Conservation (phyloP, 768 basidiomycete genomes). For the Nidularia sp. region DNA sequence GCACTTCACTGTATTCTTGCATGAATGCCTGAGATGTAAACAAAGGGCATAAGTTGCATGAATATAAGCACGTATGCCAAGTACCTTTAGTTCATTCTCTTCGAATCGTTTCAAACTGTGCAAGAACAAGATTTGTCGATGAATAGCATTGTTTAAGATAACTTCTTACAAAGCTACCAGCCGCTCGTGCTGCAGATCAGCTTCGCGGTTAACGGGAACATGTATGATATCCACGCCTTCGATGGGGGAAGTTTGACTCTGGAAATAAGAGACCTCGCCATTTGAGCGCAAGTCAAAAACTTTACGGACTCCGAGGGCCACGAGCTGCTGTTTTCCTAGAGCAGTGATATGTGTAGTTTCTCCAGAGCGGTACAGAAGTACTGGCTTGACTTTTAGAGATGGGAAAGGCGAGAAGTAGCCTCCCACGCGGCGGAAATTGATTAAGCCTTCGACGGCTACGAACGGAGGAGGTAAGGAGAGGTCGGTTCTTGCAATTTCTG, state of each 20-base stretch:
- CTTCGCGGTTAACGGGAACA: not conserved
- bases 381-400: slow-evolving; percentile 18
- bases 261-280: slow-evolving; percentile 26
- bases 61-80: too few species aligned
- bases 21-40: not conserved
- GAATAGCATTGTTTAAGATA: too few species aligned
- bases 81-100: slow-evolving; percentile 14
- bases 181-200: not conserved
- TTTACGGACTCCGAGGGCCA: slow-evolving; percentile 25
- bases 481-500: too few species aligned
- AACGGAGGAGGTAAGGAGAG: slow-evolving; percentile 24
- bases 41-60: too few species aligned
- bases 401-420: slow-evolving; percentile 10
- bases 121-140: not conserved
- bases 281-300: slow-evolving; percentile 37
- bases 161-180: not conserved
- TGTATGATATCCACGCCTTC: not conserved
- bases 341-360: slow-evolving; percentile 30
- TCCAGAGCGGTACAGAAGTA: slow-evolving; percentile 32
- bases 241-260: slow-evolving; percentile 21
- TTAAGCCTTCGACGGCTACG: slow-evolving; percentile 29
- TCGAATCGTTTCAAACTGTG: slow-evolving; percentile 23
- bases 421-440: slow-evolving; percentile 33
- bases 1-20: slow-evolving; percentile 14
- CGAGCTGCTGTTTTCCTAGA: slow-evolving; percentile 24